Conservation (phyloP, 139 green algal genomes). For the Microglena sp. region DNA sequence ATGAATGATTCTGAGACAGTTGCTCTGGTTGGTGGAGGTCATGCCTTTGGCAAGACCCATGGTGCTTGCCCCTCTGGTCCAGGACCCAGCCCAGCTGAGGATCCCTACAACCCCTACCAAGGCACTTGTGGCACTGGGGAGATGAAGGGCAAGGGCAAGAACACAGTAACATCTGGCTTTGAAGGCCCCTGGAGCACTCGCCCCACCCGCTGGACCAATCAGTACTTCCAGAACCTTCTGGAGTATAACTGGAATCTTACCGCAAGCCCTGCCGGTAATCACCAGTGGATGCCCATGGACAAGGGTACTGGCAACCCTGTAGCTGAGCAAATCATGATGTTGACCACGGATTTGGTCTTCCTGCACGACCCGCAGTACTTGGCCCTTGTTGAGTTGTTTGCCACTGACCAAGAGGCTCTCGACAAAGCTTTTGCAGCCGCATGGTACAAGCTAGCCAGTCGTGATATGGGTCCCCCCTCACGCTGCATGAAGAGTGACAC, state of each 20-base stretch:
- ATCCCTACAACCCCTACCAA: slow-evolving; percentile 23
- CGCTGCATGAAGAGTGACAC: slow-evolving; percentile 10
- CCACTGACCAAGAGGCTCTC: slow-evolving; percentile 8
- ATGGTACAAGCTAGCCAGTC: slow-evolving; percentile 27
- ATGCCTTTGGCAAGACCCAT: slow-evolving; percentile 36
- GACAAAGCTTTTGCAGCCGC: slow-evolving; percentile 20
- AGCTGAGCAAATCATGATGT: slow-evolving; percentile 17
- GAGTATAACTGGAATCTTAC: slow-evolving; percentile 18
- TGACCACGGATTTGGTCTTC: slow-evolving; percentile 32
- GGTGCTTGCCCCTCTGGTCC: slow-evolving; percentile 27
- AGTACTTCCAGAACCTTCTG: slow-evolving; percentile 25
- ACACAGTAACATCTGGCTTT: slow-evolving; percentile 38
- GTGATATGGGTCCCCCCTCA: slow-evolving; percentile 17
- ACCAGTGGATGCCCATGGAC: slow-evolving; percentile 3
- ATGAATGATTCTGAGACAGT: slow-evolving; percentile 41
- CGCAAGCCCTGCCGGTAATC: slow-evolving; percentile 15
- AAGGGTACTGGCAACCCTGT: not conserved
- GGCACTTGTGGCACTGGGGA: slow-evolving; percentile 23
- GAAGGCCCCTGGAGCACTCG: slow-evolving; percentile 27
- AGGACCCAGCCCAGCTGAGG: slow-evolving; percentile 14
- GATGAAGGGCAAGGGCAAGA: slow-evolving; percentile 27
- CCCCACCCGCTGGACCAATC: slow-evolving; percentile 16
- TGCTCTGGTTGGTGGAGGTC: slow-evolving; percentile 32
- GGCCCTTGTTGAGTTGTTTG: slow-evolving; percentile 21
- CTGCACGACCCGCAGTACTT: slow-evolving; percentile 21